phyloP scores from a whole-genome alignment of 192 early-diverging fungal species.

The Coemansia sp. region DNA sequence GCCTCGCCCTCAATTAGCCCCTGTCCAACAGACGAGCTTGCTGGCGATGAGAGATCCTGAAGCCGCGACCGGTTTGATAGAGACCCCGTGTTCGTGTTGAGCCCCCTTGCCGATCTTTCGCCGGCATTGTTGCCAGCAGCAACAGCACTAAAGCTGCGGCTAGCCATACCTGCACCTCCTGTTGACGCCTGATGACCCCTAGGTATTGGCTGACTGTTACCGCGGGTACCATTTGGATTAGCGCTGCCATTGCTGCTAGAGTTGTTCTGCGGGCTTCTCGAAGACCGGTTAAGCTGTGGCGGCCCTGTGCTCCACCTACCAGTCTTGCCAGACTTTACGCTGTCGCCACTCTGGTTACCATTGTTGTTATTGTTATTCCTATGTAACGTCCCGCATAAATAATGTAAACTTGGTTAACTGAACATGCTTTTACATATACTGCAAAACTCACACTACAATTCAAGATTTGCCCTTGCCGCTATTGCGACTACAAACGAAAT shows the following conservation, averaged over 20 bases:
- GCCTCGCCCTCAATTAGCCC: conserved; percentile 44
- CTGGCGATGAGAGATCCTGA: conserved; percentile 2
- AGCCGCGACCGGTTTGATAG: neutral
- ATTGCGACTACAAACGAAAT: too few relatives aligned
- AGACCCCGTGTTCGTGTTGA: conserved; percentile 5
- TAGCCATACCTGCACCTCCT: neutral
- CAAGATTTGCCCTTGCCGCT: too few relatives aligned
- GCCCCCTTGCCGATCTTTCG: neutral
- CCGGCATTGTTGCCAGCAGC: conserved; percentile 3
- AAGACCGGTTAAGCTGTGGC: conserved; percentile 26
- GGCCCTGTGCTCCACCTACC: conserved; percentile 39
- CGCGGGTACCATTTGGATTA: neutral
- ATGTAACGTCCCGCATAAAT: neutral
- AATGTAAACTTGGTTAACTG: too few relatives aligned
- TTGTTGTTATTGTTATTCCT: conserved; percentile 8
- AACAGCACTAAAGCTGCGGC: conserved; percentile 18
- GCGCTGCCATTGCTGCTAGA: conserved; percentile 9
- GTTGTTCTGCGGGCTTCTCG: conserved; percentile 20
- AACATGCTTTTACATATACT: too few relatives aligned
- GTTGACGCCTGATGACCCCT: neutral
- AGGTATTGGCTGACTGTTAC: neutral
- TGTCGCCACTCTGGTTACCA: conserved; percentile 8
- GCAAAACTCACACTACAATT: too few relatives aligned
- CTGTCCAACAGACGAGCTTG: neutral
- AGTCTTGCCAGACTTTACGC: conserved; percentile 1